Conservation (phyloP, 345 rosid genomes). For the Corchorus capsularis region DNA sequence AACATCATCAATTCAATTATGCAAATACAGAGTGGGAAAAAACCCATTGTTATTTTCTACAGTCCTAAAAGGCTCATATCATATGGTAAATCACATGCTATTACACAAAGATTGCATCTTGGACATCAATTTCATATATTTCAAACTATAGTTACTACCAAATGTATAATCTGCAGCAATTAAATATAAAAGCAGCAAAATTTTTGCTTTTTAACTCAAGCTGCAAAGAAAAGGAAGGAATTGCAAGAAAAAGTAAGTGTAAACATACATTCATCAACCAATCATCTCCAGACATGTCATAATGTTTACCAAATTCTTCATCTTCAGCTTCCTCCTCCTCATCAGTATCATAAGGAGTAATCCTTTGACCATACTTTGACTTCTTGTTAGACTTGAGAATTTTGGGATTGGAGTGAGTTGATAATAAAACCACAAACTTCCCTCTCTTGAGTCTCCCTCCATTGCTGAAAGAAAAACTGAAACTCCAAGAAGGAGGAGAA, state of each 20-base stretch:
- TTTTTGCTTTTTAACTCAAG: background rate
- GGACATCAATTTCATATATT: background rate
- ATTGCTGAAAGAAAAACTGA: slow-evolving; percentile 19
- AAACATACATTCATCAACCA: slow-evolving; percentile 65
- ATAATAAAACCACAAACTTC: slow-evolving; percentile 50
- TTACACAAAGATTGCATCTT: slow-evolving; percentile 5
- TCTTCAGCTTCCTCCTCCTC: slow-evolving; percentile 43
- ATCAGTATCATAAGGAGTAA: slow-evolving; percentile 51
- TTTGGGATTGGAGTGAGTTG: slow-evolving; percentile 75
- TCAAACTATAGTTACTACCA: background rate
- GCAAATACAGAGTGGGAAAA: background rate
- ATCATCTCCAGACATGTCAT: slow-evolving; percentile 34
- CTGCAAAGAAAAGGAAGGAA: too few relatives aligned
- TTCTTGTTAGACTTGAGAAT: slow-evolving; percentile 74
- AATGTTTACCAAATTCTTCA: slow-evolving; percentile 33
- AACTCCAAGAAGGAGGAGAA: slow-evolving; percentile 19
- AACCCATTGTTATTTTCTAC: background rate
- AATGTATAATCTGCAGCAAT: background rate
- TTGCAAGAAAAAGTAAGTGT: background rate
- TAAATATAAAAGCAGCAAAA: background rate
- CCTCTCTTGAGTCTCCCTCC: slow-evolving; percentile 20
- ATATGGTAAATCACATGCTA: background rate
- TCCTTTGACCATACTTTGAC: slow-evolving; percentile 54
- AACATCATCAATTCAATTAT: background rate
- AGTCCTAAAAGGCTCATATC: background rate